A percentile compares a stretch with the other conserved stretches of the same genome.
phyloP scores from a whole-genome alignment of 768 basidiomycete species.

The Phanerochaete carnosa region DNA sequence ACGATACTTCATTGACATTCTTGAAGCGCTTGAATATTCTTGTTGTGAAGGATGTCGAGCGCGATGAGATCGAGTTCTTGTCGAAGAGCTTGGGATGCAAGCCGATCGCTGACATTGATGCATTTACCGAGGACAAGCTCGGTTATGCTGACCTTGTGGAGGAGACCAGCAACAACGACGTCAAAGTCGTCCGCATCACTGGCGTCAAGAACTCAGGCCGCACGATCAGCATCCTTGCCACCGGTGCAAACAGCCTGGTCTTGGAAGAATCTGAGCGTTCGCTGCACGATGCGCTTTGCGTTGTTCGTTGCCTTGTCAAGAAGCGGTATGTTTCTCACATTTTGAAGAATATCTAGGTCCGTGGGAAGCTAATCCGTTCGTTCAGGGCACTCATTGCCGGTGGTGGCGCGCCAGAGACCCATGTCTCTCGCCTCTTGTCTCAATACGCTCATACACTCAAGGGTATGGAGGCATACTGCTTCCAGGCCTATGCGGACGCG shows the following conservation, averaged over 20 bases:
- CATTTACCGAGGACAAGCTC: conserved; percentile 96
- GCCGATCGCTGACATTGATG: conserved; percentile 95
- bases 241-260: conserved; percentile 88
- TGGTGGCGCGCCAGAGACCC: conserved; percentile 97
- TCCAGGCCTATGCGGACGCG: conserved; percentile 97
- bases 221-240: conserved; percentile 94
- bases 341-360: not conserved
- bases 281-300: conserved; percentile 98
- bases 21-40: conserved; percentile 95
- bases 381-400: conserved; percentile 87
- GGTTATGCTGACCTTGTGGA: conserved; percentile 96
- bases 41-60: conserved; percentile 95
- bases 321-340: conserved; percentile 63
- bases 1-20: conserved; percentile 96
- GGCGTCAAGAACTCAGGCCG: conserved; percentile 93
- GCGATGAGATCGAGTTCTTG: conserved; percentile 98
- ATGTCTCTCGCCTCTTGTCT: conserved; percentile 87
- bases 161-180: conserved; percentile 75
- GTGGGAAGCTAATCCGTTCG: not conserved
- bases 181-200: conserved; percentile 91
- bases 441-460: conserved; percentile 91
- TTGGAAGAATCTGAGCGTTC: conserved; percentile 97
- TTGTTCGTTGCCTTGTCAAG: conserved; percentile 96
- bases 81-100: conserved; percentile 93
- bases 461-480: conserved; percentile 99